Evolutionary conservation across 176 grass and related monocot species (phyloP), one percentile per base, ranked within the genome.

Genomic region (Chrysopogon serrulatus): DNA sequence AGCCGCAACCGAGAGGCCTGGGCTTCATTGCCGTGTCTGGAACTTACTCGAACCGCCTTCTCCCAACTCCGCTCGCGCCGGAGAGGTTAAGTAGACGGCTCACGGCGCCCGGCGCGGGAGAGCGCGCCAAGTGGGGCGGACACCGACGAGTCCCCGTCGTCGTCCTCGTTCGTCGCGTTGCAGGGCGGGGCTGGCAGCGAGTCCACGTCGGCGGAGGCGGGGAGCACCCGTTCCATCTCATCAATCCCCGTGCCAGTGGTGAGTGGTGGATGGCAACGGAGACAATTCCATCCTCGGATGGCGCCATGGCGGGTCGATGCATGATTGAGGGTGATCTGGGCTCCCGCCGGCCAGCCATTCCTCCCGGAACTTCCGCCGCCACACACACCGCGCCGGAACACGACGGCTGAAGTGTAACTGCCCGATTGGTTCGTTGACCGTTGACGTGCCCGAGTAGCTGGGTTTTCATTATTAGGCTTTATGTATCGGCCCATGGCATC

Each of bases 21-120:
- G 74, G 74, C 67, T 72, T 90, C 88, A 89, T 89, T 66, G 31
- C 42, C 42, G 44, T 75, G n/a, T 7, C 51, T 49, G 15, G 63
- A 65, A 26, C 10, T 9, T 21, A 28, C 16, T 21, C 26, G 10
- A 31, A 27, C 33, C 23, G 31, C 14, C 18, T 23, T 10, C 40
- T 79, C 26, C 61, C 24, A 0, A 42, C 7, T 1, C 68, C 69
- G 26, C 41, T 18, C 24, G 69, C 8, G 31, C 69, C 7, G 41
- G 15, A 16, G 77, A 68, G 12, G 79, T 76, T 90, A 90, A 74
- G 88, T 83, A 79, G n/a, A 1, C 54, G 54, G 73, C 24, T n/a
- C n/a, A n/a, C 6, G 42, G 6, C 63, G 65, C 8, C 5, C 16
- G 4, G n/a, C 34, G 43, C 12, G 26, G 57, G 2, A 15, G 6